Percentiles rank a stretch among this genome's conserved stretches.
Conservation (phyloP, 768 basidiomycete genomes). For the Trametes meyenii region DNA sequence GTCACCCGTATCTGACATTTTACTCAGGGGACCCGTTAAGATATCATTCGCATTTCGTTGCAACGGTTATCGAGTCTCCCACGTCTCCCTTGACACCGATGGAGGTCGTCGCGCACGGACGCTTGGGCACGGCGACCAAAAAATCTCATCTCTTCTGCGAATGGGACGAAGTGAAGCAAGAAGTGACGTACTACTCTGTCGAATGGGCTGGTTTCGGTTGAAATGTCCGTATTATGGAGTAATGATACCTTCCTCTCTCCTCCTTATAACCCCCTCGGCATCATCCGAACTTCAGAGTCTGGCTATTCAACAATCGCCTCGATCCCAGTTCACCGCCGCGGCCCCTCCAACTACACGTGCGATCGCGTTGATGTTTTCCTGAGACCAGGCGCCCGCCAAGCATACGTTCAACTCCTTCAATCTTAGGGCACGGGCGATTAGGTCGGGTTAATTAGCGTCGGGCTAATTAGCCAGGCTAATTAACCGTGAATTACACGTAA, state of each 20-base stretch:
- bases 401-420: no score
- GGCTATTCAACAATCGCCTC: no score
- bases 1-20: not conserved
- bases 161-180: conserved; percentile 73
- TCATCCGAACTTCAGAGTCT: no score
- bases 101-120: conserved; percentile 94
- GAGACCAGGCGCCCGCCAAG: no score
- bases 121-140: conserved; percentile 95
- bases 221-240: not conserved
- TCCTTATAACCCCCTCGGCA: no score
- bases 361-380: no score
- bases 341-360: no score
- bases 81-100: conserved; percentile 69
- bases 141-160: conserved; percentile 92
- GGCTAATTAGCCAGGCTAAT: no score
- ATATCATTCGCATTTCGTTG: conserved; percentile 96
- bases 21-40: conserved; percentile 84
- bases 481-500: no score
- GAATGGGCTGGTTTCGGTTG: conserved; percentile 93
- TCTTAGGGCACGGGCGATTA: no score
- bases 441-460: no score
- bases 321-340: no score
- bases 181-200: conserved; percentile 75
- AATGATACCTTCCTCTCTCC: not conserved
- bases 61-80: conserved; percentile 74